phyloP scores from a whole-genome alignment of 495 filamentous ascomycete species.

The Rostrohypoxylon terebratum region DNA sequence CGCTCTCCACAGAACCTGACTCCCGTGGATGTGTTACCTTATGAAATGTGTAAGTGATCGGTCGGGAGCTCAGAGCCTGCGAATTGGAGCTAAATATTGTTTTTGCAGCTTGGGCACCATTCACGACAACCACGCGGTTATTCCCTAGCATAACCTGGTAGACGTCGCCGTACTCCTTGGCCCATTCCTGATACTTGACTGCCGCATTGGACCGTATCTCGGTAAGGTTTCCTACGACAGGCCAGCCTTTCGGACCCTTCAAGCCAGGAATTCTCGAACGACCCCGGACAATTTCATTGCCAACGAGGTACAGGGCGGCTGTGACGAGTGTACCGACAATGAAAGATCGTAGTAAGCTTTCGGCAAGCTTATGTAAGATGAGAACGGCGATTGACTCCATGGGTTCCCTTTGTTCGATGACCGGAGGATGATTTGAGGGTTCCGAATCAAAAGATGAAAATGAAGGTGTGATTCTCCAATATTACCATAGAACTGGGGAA shows the following conservation, averaged over 20 bases:
- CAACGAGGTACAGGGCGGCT: constrained; percentile 56
- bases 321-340: constrained; percentile 23
- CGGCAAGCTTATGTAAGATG: constrained; percentile 3
- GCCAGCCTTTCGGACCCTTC: constrained; percentile 66
- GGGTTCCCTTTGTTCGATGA: neutral
- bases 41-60: constrained; percentile 74
- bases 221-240: constrained; percentile 71
- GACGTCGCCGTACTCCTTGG: constrained; percentile 67
- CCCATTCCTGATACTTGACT: constrained; percentile 70
- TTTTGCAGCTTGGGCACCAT: constrained; percentile 67
- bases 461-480: neutral
- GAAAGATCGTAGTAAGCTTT: constrained; percentile 10
- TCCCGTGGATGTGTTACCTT: constrained; percentile 53
- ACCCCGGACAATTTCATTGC: constrained; percentile 65
- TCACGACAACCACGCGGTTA: constrained; percentile 70
- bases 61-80: constrained; percentile 67
- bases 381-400: constrained; percentile 37
- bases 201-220: constrained; percentile 70
- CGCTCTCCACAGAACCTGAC: neutral
- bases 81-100: constrained; percentile 68
- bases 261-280: constrained; percentile 64
- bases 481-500: neutral
- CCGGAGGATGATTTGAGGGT: neutral
- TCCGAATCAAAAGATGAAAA: neutral
- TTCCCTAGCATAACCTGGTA: constrained; percentile 76